Evolutionary conservation across 1,284 basidiomycete genomes (phyloP).

Genomic region (Coniophora puteana): DNA sequence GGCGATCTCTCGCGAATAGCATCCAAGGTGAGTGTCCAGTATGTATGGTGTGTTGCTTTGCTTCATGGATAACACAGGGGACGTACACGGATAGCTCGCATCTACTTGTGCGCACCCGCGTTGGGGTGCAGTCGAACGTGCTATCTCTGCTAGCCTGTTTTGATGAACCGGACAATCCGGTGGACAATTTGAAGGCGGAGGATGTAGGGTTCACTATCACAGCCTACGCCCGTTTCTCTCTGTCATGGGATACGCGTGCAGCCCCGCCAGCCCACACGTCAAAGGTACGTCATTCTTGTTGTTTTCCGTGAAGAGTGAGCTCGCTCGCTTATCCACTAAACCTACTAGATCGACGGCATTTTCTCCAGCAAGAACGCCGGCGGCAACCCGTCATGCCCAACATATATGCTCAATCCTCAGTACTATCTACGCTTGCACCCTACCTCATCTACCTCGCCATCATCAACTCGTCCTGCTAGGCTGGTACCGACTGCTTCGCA

Average conservation of each 20-base stretch:
- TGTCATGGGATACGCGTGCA: slow-evolving; percentile 48
- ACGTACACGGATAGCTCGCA: slow-evolving; percentile 79
- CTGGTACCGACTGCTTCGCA: too few relatives aligned
- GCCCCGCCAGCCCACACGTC: slow-evolving; percentile 38
- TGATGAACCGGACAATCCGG: slow-evolving; percentile 58
- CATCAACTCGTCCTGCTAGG: too few relatives aligned
- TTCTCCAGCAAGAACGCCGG: slow-evolving; percentile 77
- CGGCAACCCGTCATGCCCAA: slow-evolving; percentile 76
- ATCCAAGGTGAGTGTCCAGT: slow-evolving; percentile 30
- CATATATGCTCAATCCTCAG: slow-evolving; percentile 91
- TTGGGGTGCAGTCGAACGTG: slow-evolving; percentile 28
- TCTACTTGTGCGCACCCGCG: slow-evolving; percentile 48
- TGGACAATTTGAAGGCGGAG: too few relatives aligned
- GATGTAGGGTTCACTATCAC: slow-evolving; percentile 65
- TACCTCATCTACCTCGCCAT: too few relatives aligned
- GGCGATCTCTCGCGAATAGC: slow-evolving; percentile 28
- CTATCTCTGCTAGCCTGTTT: slow-evolving; percentile 61
- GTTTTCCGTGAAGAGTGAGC: too few relatives aligned
- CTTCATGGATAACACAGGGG: slow-evolving; percentile 38
- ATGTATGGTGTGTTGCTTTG: slow-evolving; percentile 2
- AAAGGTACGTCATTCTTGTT: slow-evolving; percentile 32
- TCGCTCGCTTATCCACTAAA: slow-evolving; percentile 11
- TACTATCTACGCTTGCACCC: slow-evolving; percentile 62
- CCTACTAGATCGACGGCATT: slow-evolving; percentile 50
- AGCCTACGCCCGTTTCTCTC: slow-evolving; percentile 36